phyloP scores from a whole-genome alignment of 495 filamentous ascomycete species.

The Haplographium delicatum region DNA sequence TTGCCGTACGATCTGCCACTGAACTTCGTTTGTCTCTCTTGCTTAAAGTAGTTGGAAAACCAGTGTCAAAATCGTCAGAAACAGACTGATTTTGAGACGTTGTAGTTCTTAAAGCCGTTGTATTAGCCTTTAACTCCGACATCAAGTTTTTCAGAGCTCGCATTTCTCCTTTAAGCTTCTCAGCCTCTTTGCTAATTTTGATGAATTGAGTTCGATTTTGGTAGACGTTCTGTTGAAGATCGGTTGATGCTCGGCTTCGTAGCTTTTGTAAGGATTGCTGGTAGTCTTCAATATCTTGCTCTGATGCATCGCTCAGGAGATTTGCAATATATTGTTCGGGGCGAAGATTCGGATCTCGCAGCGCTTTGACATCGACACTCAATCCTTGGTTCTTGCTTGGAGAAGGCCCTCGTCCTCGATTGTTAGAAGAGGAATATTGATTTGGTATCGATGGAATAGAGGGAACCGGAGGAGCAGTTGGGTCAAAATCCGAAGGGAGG shows the following conservation, averaged over 20 bases:
- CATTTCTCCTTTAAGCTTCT: conserved; percentile 97
- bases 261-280: conserved; percentile 70
- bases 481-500: conserved; percentile 60
- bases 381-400: conserved; percentile 29
- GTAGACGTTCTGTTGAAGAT: conserved; percentile 94
- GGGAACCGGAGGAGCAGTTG: conserved; percentile 64
- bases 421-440: conserved; percentile 14
- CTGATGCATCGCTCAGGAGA: conserved; percentile 85
- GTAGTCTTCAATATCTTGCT: conserved; percentile 84
- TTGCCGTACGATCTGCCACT: conserved; percentile 91
- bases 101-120: conserved; percentile 67
- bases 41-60: conserved; percentile 46
- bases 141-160: conserved; percentile 79
- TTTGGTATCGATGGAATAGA: conserved; percentile 48
- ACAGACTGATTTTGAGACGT: conserved; percentile 35
- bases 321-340: conserved; percentile 67
- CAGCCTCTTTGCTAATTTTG: conserved; percentile 97
- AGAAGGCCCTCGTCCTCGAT: conserved; percentile 21
- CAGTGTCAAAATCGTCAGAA: conserved; percentile 26
- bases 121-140: conserved; percentile 73
- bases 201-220: conserved; percentile 98
- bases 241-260: conserved; percentile 75
- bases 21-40: conserved; percentile 67
- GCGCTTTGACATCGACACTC: conserved; percentile 61
- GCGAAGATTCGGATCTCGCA: conserved; percentile 75